A percentile compares a stretch with the other conserved stretches of the same genome.
phyloP scores from a whole-genome alignment of 805 yeast genomes.

The Candida ipomoeae region DNA sequence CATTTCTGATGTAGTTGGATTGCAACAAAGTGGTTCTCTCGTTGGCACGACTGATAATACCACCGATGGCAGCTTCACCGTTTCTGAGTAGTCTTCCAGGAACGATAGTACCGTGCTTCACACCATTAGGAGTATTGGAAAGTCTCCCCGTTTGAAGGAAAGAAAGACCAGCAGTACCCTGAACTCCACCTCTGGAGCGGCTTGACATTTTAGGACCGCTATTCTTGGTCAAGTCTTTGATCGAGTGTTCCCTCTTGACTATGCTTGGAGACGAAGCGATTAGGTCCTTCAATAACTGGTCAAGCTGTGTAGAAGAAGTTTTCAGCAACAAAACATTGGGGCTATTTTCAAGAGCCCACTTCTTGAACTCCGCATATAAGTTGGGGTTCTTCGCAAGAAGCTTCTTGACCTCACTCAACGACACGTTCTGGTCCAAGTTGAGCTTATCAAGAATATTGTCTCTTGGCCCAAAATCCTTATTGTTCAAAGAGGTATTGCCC shows the following conservation, averaged over 20 bases:
- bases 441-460: conserved; percentile 31
- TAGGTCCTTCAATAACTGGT: conserved; percentile 32
- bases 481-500: conserved; percentile 19
- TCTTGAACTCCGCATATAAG: conserved; percentile 49
- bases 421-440: conserved; percentile 27
- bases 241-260: conserved; percentile 18
- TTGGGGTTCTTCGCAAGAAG: conserved; percentile 40
- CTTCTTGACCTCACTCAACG: conserved; percentile 26
- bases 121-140: conserved; percentile 67
- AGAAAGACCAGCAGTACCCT: conserved; percentile 76
- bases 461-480: conserved; percentile 11
- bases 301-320: conserved; percentile 21
- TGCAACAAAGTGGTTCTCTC: conserved; percentile 33
- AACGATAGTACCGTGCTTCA: conserved; percentile 47
- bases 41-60: conserved; percentile 39
- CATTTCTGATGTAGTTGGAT: conserved; percentile 29
- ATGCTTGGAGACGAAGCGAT: conserved; percentile 22
- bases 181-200: conserved; percentile 25
- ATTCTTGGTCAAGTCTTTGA: conserved; percentile 24
- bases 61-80: conserved; percentile 55
- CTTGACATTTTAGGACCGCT: conserved; percentile 11
- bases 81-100: conserved; percentile 64
- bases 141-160: conserved; percentile 68
- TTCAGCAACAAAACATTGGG: conserved; percentile 34
- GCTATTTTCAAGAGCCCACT: conserved; percentile 50